phyloP scores from a whole-genome alignment of 148 eudicot genomes.

The Dianthus caryophyllus region DNA sequence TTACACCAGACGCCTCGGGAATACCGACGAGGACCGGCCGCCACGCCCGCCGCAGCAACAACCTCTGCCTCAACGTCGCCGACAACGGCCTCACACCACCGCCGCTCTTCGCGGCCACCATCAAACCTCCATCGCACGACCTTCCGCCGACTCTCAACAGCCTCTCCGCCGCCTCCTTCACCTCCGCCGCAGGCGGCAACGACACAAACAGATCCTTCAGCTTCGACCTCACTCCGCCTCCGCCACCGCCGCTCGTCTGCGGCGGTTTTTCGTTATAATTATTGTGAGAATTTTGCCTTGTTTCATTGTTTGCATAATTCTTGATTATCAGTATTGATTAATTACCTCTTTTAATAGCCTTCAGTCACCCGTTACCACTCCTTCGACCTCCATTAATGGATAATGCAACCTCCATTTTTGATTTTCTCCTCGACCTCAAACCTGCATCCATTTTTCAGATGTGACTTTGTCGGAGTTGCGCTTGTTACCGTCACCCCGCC shows the following conservation, averaged over 20 bases:
- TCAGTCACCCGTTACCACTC: too few relatives aligned
- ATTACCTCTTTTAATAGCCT: too few relatives aligned
- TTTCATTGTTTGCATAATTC: too few relatives aligned
- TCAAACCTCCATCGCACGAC: conserved; percentile 16
- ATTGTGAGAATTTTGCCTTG: too few relatives aligned
- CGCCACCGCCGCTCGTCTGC: conserved; percentile 21
- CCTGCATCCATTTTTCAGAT: too few relatives aligned
- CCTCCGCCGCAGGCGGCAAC: conserved; percentile 31
- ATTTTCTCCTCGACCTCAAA: too few relatives aligned
- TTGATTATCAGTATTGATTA: too few relatives aligned
- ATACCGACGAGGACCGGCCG: conserved; percentile 77
- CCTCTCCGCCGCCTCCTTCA: conserved; percentile 25
- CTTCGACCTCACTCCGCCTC: conserved; percentile 40
- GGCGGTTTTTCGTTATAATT: not conserved
- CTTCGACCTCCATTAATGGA: too few relatives aligned
- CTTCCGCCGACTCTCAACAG: conserved; percentile 13
- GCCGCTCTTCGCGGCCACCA: conserved; percentile 23
- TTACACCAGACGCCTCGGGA: conserved; percentile 48
- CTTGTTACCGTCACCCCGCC: too few relatives aligned
- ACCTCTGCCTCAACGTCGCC: conserved; percentile 68
- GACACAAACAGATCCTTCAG: conserved; percentile 75
- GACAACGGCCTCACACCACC: conserved; percentile 55
- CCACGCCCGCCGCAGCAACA: conserved; percentile 75
- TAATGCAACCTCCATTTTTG: too few relatives aligned
- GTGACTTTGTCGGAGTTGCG: too few relatives aligned